Evolutionary conservation across 176 grass and related monocot genomes (phyloP), one percentile per base, ranked within the genome.

Genomic region (Dactylis glomerata): DNA sequence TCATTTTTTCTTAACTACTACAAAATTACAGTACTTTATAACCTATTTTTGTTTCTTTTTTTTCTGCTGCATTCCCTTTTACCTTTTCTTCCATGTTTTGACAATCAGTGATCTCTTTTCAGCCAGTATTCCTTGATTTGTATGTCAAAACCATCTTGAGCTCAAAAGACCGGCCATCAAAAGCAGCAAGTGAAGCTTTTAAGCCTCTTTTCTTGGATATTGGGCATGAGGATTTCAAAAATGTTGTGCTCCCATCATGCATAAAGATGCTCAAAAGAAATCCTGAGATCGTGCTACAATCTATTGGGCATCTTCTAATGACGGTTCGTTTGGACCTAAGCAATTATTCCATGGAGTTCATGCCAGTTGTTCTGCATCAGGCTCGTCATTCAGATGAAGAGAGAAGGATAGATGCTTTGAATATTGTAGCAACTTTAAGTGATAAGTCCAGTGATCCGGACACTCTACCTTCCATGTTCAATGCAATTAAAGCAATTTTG

Each of bases 231-330:
- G 89, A 98, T 85, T 98, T 98, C 46, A 93, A 87, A 84, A 95
- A 68, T 38, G 36, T 83, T 61, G 38, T 98, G 74, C 80, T 95
- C 37, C 96, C 96, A n/a, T 95, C 96, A 76, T 95, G 93, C 86
- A 88, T 92, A 75, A 98, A 84, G 91, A 95, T 91, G 85, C 89
- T 98, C 66, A 98, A 98, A 87, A 91, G 93, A 89, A 98, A 98
- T 89, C 96, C 96, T 56, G 96, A 98, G 88, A 93, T 95, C 5
- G 83, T 95, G 17, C 76, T 98, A 52, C 87, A 95, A 87, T 95
- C 96, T 72, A 90, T 95, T 84, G 85, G 81, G 52, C 84, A 81
- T 90, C 72, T 98, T 64, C 83, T 95, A 68, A 81, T 88, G 86
- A 89, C 81, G 22, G 72, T 98, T 31, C 81, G 49, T 58, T 88